A percentile compares a stretch with the other conserved stretches of the same genome.
These are phyloP conservation scores for Emmonsia crescens DNA, from an alignment of 2,329 filamentous ascomycete genomes.

Conservation along the genomic window DNA sequence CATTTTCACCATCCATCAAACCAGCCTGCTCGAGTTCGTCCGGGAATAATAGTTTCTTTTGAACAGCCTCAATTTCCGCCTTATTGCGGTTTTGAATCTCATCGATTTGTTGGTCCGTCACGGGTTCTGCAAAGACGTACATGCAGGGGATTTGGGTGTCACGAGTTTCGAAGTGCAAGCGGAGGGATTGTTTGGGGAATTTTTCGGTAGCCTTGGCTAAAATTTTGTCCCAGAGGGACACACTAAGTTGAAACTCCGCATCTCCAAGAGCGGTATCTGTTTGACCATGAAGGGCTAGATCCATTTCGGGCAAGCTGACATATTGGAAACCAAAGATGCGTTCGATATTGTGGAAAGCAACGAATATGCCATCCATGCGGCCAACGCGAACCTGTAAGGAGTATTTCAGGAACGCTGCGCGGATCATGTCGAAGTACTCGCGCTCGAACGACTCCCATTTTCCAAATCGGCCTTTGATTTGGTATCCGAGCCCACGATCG, in stretches of 20 bases:
- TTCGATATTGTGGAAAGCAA: constrained; percentile 89
- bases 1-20: background rate
- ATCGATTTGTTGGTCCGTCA: constrained; percentile 60
- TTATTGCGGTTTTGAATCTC: constrained; percentile 60
- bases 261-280: constrained; percentile 58
- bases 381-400: constrained; percentile 94
- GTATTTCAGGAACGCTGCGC: constrained; percentile 90
- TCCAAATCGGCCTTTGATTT: constrained; percentile 66
- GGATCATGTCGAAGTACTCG: constrained; percentile 94
- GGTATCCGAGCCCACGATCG: constrained; percentile 70
- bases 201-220: constrained; percentile 62
- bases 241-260: constrained; percentile 71
- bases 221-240: constrained; percentile 67
- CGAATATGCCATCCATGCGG: constrained; percentile 96
- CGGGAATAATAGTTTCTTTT: constrained; percentile 39
- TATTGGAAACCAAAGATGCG: constrained; percentile 98
- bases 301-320: constrained; percentile 76
- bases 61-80: constrained; percentile 56
- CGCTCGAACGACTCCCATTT: constrained; percentile 86
- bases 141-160: constrained; percentile 53
- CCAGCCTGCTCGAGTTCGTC: constrained; percentile 19
- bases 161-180: constrained; percentile 72
- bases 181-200: constrained; percentile 65
- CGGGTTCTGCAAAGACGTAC: constrained; percentile 83
- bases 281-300: constrained; percentile 76